phyloP scores from a whole-genome alignment of 163 green algal species.

The Scenedesmus sp. region DNA sequence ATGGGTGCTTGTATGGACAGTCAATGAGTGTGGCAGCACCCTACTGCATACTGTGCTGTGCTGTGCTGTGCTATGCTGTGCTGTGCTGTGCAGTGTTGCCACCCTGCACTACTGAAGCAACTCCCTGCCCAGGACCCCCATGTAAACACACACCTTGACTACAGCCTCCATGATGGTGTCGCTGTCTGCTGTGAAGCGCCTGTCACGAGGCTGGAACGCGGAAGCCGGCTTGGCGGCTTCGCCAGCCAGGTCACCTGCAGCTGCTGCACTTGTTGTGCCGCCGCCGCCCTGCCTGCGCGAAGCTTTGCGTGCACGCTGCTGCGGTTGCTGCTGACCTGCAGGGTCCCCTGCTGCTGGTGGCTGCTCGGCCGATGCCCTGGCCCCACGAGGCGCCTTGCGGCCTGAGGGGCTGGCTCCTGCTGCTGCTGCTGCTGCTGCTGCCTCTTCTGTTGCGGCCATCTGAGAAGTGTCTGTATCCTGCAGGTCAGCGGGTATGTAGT shows the following conservation, averaged over 20 bases:
- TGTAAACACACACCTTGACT: slow-evolving; percentile 71
- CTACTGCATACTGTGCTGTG: background rate
- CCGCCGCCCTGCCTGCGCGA: slow-evolving; percentile 45
- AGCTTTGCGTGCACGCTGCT: slow-evolving; percentile 51
- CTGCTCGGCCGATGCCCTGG: background rate
- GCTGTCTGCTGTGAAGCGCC: slow-evolving; percentile 51
- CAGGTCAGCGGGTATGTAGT: background rate
- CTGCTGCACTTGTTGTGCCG: slow-evolving; percentile 49
- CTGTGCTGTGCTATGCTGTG: background rate
- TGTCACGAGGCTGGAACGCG: background rate
- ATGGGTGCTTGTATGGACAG: too few relatives aligned
- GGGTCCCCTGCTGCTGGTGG: slow-evolving; percentile 60
- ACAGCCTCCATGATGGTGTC: slow-evolving; percentile 82
- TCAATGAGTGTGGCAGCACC: too few relatives aligned
- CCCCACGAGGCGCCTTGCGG: background rate
- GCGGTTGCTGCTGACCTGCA: slow-evolving; percentile 72
- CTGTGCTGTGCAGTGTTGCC: background rate
- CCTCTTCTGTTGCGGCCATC: slow-evolving; percentile 9
- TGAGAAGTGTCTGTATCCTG: slow-evolving; percentile 34
- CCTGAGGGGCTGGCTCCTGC: background rate
- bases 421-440: slow-evolving; percentile 4
- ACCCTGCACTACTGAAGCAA: background rate
- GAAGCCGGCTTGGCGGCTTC: background rate
- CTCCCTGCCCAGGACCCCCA: background rate
- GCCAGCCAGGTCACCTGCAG: slow-evolving; percentile 6